These are phyloP conservation scores for Elaeis guineensis DNA, from an alignment of 176 grass and related monocot species.

Conservation along the genomic window DNA sequence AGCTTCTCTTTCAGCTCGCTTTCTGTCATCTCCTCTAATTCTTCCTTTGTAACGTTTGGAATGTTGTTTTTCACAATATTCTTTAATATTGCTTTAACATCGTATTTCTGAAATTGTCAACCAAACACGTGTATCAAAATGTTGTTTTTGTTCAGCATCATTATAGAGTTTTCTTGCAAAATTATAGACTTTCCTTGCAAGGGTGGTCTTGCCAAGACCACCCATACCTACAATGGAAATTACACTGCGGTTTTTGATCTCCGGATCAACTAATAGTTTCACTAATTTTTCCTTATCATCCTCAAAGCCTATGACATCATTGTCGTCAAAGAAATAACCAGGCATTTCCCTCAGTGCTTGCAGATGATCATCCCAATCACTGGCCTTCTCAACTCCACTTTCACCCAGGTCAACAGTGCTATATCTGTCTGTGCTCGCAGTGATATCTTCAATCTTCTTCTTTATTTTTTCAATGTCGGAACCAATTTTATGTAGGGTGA, in stretches of 20 bases:
- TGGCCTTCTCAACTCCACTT: neutral
- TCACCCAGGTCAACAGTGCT: slow-evolving; percentile 12
- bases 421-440: neutral
- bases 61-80: neutral
- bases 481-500: too few species aligned
- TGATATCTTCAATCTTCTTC: too few species aligned
- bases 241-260: neutral
- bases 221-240: slow-evolving; percentile 15
- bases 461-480: too few species aligned
- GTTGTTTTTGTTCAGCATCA: too few species aligned
- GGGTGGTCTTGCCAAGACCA: neutral
- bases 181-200: slow-evolving; percentile 9
- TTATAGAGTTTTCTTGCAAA: too few species aligned
- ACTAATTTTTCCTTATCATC: slow-evolving; percentile 11
- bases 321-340: neutral
- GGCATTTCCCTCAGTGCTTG: too few species aligned
- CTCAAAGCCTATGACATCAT: slow-evolving; percentile 13
- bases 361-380: neutral
- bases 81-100: neutral
- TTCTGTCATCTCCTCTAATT: neutral
- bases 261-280: slow-evolving; percentile 1
- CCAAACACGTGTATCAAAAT: too few species aligned
- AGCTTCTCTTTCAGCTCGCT: neutral
- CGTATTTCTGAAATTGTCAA: too few species aligned
- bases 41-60: too few species aligned